Conservation (phyloP, 2,329 filamentous ascomycete species). For the Phialocephala sp. region DNA sequence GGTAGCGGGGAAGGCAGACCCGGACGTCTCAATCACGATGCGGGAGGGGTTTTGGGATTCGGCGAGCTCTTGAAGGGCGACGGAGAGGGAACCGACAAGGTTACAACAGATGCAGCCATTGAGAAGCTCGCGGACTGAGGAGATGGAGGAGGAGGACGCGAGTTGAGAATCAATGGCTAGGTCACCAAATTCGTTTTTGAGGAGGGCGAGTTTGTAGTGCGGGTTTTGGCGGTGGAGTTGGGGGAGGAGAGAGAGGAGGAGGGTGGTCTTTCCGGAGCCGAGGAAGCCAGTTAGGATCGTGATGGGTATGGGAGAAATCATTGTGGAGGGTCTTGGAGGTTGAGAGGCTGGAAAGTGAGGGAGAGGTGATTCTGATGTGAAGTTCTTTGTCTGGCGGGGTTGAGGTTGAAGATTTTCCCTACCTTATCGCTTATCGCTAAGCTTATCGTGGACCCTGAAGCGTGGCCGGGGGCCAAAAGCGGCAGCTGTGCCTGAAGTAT, state of each 20-base stretch:
- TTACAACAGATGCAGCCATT: conserved; percentile 99
- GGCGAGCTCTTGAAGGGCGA: conserved; percentile 78
- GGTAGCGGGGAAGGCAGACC: conserved; percentile 65
- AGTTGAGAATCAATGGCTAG: conserved; percentile 92
- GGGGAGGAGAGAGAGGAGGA: conserved; percentile 91
- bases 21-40: conserved; percentile 92
- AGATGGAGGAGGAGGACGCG: conserved; percentile 80
- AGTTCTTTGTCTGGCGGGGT: neutral
- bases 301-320: conserved; percentile 78
- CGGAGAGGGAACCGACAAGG: conserved; percentile 86
- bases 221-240: conserved; percentile 79
- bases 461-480: neutral
- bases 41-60: conserved; percentile 68
- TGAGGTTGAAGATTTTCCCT: conserved; percentile 12
- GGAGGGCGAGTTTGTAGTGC: conserved; percentile 83
- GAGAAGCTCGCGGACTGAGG: conserved; percentile 88
- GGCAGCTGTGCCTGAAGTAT: neutral
- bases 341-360: neutral
- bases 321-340: conserved; percentile 1
- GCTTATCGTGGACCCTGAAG: neutral
- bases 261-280: conserved; percentile 93
- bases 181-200: conserved; percentile 99
- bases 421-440: neutral
- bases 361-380: conserved; percentile 1
- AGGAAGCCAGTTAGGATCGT: conserved; percentile 97